Evolutionary conservation across 2,329 filamentous ascomycete genomes (phyloP).

Genomic region (Trichophyton rubrum): DNA sequence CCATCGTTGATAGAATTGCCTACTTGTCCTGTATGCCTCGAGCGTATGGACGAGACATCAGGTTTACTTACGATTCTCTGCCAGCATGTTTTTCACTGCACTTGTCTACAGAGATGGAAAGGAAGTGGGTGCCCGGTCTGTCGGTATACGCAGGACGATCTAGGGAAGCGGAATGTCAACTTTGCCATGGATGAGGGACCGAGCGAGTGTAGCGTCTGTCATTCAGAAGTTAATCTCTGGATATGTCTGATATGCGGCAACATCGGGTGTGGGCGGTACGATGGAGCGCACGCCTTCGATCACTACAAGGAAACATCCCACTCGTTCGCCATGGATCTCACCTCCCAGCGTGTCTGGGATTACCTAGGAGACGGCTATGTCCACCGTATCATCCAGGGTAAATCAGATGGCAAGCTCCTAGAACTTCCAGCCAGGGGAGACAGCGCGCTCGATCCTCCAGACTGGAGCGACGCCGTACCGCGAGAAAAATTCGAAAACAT

Average conservation of each 20-base stretch:
- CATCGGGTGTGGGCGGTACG: slow-evolving; percentile 88
- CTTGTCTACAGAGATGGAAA: slow-evolving; percentile 90
- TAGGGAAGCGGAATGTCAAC: slow-evolving; percentile 36
- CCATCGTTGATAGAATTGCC: slow-evolving; percentile 81
- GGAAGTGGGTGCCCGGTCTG: slow-evolving; percentile 90
- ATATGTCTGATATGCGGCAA: slow-evolving; percentile 89
- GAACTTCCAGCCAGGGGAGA: slow-evolving; percentile 59
- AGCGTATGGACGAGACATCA: slow-evolving; percentile 96
- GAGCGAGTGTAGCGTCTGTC: slow-evolving; percentile 63
- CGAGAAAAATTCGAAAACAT: slow-evolving; percentile 61
- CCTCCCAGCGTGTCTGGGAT: slow-evolving; percentile 94
- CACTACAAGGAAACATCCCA: slow-evolving; percentile 86
- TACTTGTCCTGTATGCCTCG: slow-evolving; percentile 89
- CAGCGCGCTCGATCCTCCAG: slow-evolving; percentile 31
- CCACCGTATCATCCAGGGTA: slow-evolving; percentile 85
- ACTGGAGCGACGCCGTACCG: slow-evolving; percentile 35
- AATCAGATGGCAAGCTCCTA: slow-evolving; percentile 81
- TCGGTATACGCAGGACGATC: slow-evolving; percentile 63
- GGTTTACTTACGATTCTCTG: slow-evolving; percentile 91
- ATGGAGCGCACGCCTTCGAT: slow-evolving; percentile 81
- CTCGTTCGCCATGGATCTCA: slow-evolving; percentile 82
- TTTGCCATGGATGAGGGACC: slow-evolving; percentile 42
- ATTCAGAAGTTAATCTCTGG: slow-evolving; percentile 74
- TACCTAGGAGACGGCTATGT: slow-evolving; percentile 94
- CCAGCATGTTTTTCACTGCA: slow-evolving; percentile 96